phyloP scores from a whole-genome alignment of 2,329 filamentous ascomycete genomes.

The Colletotrichum chlorophyti region DNA sequence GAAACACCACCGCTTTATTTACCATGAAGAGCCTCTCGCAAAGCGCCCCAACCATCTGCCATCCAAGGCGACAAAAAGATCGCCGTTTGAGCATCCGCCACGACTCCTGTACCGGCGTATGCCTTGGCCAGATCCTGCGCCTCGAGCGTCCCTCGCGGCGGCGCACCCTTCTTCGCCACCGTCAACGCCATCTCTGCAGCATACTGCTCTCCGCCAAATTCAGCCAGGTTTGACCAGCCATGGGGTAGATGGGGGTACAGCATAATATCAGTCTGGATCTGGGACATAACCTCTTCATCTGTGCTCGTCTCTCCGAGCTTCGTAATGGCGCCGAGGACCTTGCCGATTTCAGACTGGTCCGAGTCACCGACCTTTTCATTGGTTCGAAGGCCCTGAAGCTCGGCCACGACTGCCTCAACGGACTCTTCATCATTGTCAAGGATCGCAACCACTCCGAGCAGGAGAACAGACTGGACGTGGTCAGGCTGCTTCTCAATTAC shows the following conservation, averaged over 20 bases:
- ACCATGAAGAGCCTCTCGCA: conserved; percentile 49
- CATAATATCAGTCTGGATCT: conserved; percentile 80
- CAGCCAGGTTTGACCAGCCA: conserved; percentile 80
- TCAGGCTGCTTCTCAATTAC: conserved; percentile 76
- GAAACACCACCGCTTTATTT: too few relatives aligned
- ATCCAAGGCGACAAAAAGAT: conserved; percentile 85
- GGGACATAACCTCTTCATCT: conserved; percentile 60
- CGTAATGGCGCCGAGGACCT: conserved; percentile 78
- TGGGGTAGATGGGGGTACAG: conserved; percentile 79
- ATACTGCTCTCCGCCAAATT: conserved; percentile 59
- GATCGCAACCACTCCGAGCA: conserved; percentile 84
- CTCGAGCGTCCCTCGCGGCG: conserved; percentile 72
- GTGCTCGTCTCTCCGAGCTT: conserved; percentile 57
- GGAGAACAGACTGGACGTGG: conserved; percentile 79
- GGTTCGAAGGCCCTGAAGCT: conserved; percentile 76
- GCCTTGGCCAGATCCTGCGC: conserved; percentile 75
- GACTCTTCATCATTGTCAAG: conserved; percentile 81
- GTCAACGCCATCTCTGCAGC: conserved; percentile 79
- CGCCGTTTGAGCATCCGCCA: conserved; percentile 77
- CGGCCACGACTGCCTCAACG: conserved; percentile 79
- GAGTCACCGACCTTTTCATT: conserved; percentile 66
- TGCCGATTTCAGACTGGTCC: conserved; percentile 74
- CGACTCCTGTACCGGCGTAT: conserved; percentile 75
- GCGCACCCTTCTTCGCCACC: conserved; percentile 77
- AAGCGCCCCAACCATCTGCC: conserved; percentile 66